Evolutionary conservation across 1,284 basidiomycete genomes (phyloP).

Genomic region (Ganoderma boninense): DNA sequence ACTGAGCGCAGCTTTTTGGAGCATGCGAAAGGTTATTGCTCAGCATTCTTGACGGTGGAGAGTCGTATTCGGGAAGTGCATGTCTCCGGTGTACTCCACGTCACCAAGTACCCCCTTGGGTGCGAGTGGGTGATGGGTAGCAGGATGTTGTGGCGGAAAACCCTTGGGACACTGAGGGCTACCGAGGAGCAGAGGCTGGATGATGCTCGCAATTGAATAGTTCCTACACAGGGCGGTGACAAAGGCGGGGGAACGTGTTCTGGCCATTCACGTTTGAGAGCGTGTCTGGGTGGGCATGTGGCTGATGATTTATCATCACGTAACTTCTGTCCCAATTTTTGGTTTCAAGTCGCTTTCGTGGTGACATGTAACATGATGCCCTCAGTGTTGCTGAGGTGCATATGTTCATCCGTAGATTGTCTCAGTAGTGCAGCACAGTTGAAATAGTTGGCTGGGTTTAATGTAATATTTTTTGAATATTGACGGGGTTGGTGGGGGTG

Average conservation of each 20-base stretch:
- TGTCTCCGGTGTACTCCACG: slow-evolving; percentile 31
- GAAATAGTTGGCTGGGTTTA: too few relatives aligned
- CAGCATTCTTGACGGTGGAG: slow-evolving; percentile 12
- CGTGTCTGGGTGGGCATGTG: slow-evolving; percentile 24
- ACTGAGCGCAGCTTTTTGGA: slow-evolving; percentile 26
- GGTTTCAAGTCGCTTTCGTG: slow-evolving; percentile 22
- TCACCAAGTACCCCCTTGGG: slow-evolving; percentile 24
- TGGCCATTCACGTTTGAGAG: slow-evolving; percentile 36
- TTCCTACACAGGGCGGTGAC: slow-evolving; percentile 26
- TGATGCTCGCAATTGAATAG: slow-evolving; percentile 30
- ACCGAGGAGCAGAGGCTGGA: slow-evolving; percentile 36
- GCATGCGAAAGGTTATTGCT: slow-evolving; percentile 22
- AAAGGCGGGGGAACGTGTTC: slow-evolving; percentile 37
- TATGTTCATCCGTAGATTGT: neutral
- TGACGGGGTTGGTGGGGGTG: too few relatives aligned
- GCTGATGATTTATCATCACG: slow-evolving; percentile 11
- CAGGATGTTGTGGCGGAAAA: slow-evolving; percentile 34
- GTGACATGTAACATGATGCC: slow-evolving; percentile 2
- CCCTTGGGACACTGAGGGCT: slow-evolving; percentile 31
- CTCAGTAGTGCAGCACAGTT: too few relatives aligned
- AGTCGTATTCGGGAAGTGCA: slow-evolving; percentile 27
- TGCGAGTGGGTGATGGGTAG: slow-evolving; percentile 25
- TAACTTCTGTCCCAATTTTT: slow-evolving; percentile 27
- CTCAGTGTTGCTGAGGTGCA: neutral
- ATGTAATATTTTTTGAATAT: too few relatives aligned